phyloP scores from a whole-genome alignment of 1,139 yeast species.

The Saccharomyces hybrid region DNA sequence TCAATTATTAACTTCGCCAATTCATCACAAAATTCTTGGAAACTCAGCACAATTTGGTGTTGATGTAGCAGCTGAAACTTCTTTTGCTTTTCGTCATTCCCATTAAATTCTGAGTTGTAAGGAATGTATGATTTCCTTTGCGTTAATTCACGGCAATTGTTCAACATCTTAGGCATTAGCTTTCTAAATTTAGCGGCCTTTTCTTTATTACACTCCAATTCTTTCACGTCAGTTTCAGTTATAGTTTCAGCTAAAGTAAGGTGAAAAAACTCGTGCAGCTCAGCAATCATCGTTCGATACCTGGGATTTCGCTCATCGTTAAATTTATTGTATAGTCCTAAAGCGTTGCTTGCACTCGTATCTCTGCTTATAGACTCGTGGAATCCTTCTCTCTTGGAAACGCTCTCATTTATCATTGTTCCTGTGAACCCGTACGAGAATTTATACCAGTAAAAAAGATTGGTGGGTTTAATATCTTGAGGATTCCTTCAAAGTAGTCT shows the following conservation, averaged over 20 bases:
- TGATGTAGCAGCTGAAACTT: neutral
- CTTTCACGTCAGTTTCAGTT: slow-evolving; percentile 11
- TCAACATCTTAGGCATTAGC: neutral
- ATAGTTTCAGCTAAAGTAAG: slow-evolving; percentile 15
- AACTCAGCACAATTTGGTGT: neutral
- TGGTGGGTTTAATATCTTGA: neutral
- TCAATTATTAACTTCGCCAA: neutral
- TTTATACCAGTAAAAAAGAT: neutral
- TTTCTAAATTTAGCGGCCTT: neutral
- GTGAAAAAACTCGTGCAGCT: neutral
- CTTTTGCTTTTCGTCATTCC: neutral
- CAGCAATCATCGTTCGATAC: neutral
- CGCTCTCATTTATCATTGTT: neutral
- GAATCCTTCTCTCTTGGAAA: neutral
- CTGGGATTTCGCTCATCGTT: neutral
- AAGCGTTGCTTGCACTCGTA: neutral
- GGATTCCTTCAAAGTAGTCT: neutral
- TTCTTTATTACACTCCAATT: slow-evolving; percentile 8
- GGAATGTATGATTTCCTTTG: slow-evolving; percentile 1
- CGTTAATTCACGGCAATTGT: slow-evolving; percentile 2
- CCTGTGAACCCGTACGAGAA: neutral
- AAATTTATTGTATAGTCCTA: neutral
- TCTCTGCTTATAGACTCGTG: neutral
- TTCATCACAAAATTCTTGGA: neutral
- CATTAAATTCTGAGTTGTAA: neutral